phyloP scores from a whole-genome alignment of 331 rosid genomes.

The Ulmus americana region DNA sequence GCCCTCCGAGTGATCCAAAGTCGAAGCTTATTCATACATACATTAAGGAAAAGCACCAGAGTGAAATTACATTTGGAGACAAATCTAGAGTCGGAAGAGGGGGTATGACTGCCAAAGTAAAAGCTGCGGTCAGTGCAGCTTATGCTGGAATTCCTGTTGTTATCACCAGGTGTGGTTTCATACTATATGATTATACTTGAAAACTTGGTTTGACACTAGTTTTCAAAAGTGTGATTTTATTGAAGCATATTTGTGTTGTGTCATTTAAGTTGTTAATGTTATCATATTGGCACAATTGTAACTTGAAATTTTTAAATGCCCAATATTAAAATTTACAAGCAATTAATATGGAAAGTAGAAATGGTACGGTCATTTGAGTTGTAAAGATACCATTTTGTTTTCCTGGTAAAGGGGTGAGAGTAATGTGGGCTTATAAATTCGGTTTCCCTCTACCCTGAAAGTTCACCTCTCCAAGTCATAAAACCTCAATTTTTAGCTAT shows the following conservation, averaged over 20 bases:
- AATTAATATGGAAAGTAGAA: background rate
- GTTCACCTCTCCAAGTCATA: constrained; percentile 4
- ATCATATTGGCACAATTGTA: background rate
- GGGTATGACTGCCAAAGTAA: constrained; percentile 98
- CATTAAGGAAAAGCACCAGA: constrained; percentile 78
- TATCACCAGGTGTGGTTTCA: constrained; percentile 65
- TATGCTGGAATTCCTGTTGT: constrained; percentile 91
- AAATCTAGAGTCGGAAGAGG: constrained; percentile 99
- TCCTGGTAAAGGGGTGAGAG: background rate
- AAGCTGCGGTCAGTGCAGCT: constrained; percentile 86
- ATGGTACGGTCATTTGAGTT: background rate
- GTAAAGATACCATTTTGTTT: background rate
- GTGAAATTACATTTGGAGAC: constrained; percentile 92
- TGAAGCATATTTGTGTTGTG: background rate
- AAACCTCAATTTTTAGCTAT: background rate
- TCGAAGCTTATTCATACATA: constrained; percentile 94
- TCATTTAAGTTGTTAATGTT: background rate
- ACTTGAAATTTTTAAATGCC: background rate
- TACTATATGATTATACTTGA: constrained; percentile 2
- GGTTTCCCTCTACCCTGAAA: background rate
- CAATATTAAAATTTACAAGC: background rate
- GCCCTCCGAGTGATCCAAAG: constrained; percentile 91
- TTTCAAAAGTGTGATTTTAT: too few species aligned
- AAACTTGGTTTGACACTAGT: background rate
- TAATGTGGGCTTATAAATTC: background rate